phyloP scores from a whole-genome alignment of 768 basidiomycete species.

The Dentipellis sp. region DNA sequence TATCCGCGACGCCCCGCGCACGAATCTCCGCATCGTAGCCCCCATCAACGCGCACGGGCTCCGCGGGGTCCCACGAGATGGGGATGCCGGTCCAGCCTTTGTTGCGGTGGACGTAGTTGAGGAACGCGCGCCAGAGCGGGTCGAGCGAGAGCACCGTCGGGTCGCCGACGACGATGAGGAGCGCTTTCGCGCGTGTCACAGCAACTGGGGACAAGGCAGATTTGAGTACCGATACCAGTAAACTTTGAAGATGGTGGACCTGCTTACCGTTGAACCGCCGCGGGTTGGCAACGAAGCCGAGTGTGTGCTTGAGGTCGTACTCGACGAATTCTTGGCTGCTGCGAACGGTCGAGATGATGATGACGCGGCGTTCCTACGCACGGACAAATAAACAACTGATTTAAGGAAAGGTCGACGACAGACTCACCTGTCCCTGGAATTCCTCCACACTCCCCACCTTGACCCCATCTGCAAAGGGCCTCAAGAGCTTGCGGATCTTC shows the following conservation, averaged over 20 bases:
- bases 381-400: not conserved
- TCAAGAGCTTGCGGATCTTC: slow-evolving; percentile 34
- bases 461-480: slow-evolving; percentile 22
- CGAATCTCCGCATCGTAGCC: slow-evolving; percentile 30
- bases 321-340: slow-evolving; percentile 23
- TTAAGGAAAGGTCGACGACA: not conserved
- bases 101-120: slow-evolving; percentile 46
- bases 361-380: slow-evolving; percentile 28
- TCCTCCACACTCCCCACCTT: slow-evolving; percentile 62
- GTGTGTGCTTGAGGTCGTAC: slow-evolving; percentile 19
- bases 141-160: slow-evolving; percentile 48
- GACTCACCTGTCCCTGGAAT: slow-evolving; percentile 50
- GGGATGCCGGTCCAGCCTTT: slow-evolving; percentile 45
- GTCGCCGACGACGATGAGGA: slow-evolving; percentile 51
- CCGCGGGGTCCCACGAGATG: slow-evolving; percentile 39
- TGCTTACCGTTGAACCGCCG: slow-evolving; percentile 21
- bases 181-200: slow-evolving; percentile 47
- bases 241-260: not conserved
- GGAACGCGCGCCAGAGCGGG: slow-evolving; percentile 49
- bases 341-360: slow-evolving; percentile 31
- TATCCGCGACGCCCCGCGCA: slow-evolving; percentile 26
- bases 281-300: slow-evolving; percentile 21
- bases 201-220: slow-evolving; percentile 30
- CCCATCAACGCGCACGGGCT: slow-evolving; percentile 27
- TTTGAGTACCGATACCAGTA: not conserved